phyloP scores from a whole-genome alignment of 306 rosid species.

The Vigna radiata region DNA sequence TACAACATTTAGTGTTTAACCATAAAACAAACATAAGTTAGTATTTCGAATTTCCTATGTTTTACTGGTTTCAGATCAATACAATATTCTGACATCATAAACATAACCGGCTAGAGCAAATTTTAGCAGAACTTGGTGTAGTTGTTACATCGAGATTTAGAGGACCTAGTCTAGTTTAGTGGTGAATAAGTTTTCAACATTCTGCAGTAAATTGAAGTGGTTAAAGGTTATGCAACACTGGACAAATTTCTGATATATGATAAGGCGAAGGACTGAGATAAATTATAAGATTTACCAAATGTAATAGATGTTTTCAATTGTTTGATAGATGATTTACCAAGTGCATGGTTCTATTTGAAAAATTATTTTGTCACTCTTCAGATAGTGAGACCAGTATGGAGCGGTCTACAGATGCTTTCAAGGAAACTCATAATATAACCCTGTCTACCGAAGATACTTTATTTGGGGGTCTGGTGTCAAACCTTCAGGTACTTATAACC shows the following conservation, averaged over 20 bases:
- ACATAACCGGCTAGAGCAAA: background rate
- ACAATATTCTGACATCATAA: background rate
- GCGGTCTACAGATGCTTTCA: constrained; percentile 95
- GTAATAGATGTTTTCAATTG: background rate
- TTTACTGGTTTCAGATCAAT: constrained; percentile 2
- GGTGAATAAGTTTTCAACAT: background rate
- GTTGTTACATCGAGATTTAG: background rate
- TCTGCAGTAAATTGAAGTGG: constrained; percentile 6
- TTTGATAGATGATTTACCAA: background rate
- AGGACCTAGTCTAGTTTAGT: background rate
- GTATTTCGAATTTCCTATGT: constrained; percentile 17
- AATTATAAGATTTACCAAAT: background rate
- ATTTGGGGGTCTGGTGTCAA: constrained; percentile 96
- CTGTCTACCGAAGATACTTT: constrained; percentile 85
- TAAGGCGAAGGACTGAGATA: background rate
- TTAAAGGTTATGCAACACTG: background rate
- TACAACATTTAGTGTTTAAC: background rate
- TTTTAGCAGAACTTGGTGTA: background rate
- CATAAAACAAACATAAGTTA: background rate
- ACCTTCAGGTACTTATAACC: constrained; percentile 76
- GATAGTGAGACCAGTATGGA: constrained; percentile 99
- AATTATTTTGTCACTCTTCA: constrained; percentile 50
- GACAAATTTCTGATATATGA: background rate
- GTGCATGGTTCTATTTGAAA: constrained; percentile 1
- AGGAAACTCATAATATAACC: constrained; percentile 90